Base-by-base conservation (phyloP, 768 basidiomycete species). In the Suillus ampliporus region DNA sequence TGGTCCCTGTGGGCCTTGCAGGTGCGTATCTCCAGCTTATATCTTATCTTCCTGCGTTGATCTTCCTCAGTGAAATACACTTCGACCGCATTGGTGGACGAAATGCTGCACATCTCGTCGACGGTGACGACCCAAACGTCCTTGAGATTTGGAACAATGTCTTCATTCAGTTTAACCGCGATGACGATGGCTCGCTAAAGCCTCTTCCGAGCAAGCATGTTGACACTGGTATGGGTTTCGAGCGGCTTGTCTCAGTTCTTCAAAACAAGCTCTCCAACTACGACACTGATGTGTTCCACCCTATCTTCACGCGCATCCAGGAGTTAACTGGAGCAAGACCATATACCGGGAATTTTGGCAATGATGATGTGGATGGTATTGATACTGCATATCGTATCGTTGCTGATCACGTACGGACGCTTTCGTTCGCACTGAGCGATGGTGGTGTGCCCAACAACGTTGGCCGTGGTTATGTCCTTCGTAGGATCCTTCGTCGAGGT, bases 121-220 rank as follows among this genome's bases (percentile, higher is more conserved):
- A 99, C 75, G 84, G 89, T 68, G 97, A 99, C 74, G 97, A 99
- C 72, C 95, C 97, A 2, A 89, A 96, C 65, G 97, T 99, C 9
- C 84, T 99, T 62, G 95, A 97, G 77, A 96, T 99, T 68, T 99
- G 97, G 97, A 99, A 99, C 81, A 98, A 97, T 74, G 97, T 99
- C 61, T 99, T 98, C 75, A 99, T 99, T 72, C 96, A 98, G 71
- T 99, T 92, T 82, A 99, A 99, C 74, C 92, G 97, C 52, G 97
- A 99, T 76, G 85, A 87, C 48, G 92, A 96, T 61, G 91, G 92
- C 44, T 86, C 89, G 21, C 84, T 99, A 17, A 87, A 85, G 58
- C 63, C 85, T 1, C 84, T 99, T 15, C 97, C 97, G 28, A 86
- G 89, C 37, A 95, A 95, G 77, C 97, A 99, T 69, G 92, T 99